Percentiles rank a stretch among this genome's conserved stretches.
Conservation (phyloP, 2,329 filamentous ascomycete species). For the Claviceps fusiformis region DNA sequence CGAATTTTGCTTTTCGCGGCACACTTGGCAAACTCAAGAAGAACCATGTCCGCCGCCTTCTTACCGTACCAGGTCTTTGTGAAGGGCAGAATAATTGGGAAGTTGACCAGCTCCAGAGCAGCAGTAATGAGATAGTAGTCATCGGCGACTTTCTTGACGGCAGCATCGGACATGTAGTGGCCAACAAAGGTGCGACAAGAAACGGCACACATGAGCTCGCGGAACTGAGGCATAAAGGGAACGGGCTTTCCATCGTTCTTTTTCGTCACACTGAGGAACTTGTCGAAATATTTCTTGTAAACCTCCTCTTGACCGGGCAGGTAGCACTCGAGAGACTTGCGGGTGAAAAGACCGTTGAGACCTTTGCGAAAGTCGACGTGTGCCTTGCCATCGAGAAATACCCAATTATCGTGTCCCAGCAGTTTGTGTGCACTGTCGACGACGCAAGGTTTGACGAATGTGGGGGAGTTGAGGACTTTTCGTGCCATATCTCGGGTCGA, state of each 20-base stretch:
- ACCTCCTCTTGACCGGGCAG: conserved; percentile 87
- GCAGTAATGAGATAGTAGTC: conserved; percentile 96
- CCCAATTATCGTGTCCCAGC: conserved; percentile 84
- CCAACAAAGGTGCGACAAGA: conserved; percentile 96
- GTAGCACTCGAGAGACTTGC: conserved; percentile 74
- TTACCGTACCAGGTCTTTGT: conserved; percentile 97
- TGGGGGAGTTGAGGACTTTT: conserved; percentile 91
- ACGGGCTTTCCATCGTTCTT: conserved; percentile 58
- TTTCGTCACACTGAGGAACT: conserved; percentile 63
- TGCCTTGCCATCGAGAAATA: conserved; percentile 87
- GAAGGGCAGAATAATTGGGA: conserved; percentile 89
- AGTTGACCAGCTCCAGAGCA: conserved; percentile 93
- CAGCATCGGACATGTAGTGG: conserved; percentile 82
- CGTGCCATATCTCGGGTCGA: conserved; percentile 89
- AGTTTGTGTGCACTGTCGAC: conserved; percentile 92
- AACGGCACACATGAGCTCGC: conserved; percentile 87
- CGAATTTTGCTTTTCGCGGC: conserved; percentile 86
- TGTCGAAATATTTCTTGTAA: conserved; percentile 74
- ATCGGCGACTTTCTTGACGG: conserved; percentile 86
- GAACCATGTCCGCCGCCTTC: conserved; percentile 84
- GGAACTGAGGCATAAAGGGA: conserved; percentile 84
- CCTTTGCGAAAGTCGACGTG: conserved; percentile 98
- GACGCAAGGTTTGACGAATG: conserved; percentile 88
- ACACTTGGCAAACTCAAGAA: conserved; percentile 80
- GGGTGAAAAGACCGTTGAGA: conserved; percentile 86